Evolutionary conservation across 495 filamentous ascomycete genomes (phyloP).

Genomic region (Penicillium parvum): DNA sequence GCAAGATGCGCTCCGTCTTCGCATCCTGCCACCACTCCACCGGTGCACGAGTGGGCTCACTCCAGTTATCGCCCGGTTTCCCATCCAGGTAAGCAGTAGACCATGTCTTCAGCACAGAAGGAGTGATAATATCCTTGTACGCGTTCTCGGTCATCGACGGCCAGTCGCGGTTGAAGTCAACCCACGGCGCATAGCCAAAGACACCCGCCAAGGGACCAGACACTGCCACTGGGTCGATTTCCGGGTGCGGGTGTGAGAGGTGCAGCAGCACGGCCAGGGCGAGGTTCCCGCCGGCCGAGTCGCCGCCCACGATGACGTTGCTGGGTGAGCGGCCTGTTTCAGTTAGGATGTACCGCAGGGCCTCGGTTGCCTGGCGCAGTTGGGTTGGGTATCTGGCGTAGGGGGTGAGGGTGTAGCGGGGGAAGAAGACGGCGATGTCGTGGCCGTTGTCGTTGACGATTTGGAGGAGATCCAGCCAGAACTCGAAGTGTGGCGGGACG

Average conservation of each 20-base stretch:
- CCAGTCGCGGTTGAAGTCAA: slow-evolving; percentile 39
- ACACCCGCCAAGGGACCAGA: slow-evolving; percentile 41
- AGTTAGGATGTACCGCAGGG: slow-evolving; percentile 50
- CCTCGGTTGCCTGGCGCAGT: slow-evolving; percentile 49
- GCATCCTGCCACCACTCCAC: slow-evolving; percentile 51
- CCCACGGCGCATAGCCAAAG: slow-evolving; percentile 54
- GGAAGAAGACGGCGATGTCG: slow-evolving; percentile 47
- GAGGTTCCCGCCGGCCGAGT: slow-evolving; percentile 63
- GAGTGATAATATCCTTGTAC: slow-evolving; percentile 46
- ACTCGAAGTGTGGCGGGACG: slow-evolving; percentile 40
- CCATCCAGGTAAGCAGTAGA: slow-evolving; percentile 41
- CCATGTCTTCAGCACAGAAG: slow-evolving; percentile 33
- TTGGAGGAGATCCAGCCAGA: slow-evolving; percentile 41
- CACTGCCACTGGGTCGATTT: slow-evolving; percentile 33
- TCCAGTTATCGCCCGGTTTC: slow-evolving; percentile 49
- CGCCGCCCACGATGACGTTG: slow-evolving; percentile 52
- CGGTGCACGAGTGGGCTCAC: slow-evolving; percentile 47
- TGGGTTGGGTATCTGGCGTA: slow-evolving; percentile 52
- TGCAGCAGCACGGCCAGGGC: slow-evolving; percentile 52
- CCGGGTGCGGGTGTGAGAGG: slow-evolving; percentile 55
- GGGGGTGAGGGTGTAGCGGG: slow-evolving; percentile 55
- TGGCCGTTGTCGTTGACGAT: slow-evolving; percentile 39
- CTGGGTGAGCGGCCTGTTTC: slow-evolving; percentile 33
- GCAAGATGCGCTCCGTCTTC: slow-evolving; percentile 43
- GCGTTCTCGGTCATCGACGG: slow-evolving; percentile 41